Evolutionary conservation across 1,284 basidiomycete genomes (phyloP), one percentile per base, ranked within the genome.

Genomic region (Irpex sp.): DNA sequence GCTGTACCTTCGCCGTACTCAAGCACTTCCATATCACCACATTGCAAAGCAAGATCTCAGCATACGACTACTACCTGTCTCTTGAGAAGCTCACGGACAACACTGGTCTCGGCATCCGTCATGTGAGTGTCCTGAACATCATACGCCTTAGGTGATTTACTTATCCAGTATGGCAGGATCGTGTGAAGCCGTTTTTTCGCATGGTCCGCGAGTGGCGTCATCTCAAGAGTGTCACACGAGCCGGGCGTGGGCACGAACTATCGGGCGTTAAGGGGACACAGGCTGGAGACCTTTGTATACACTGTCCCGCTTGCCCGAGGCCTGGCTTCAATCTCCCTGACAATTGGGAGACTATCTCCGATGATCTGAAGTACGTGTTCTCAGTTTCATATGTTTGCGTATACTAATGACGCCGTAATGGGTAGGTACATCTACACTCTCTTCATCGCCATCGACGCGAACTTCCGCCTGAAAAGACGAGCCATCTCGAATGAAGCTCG

Each of bases 1-100:
- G 34, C 31, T 48, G n/a, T 52, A 64, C 65, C 5, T 60, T 66
- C 48, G 15, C 11, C 2, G 15, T 62, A 19, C 60, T 66, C 1
- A 52, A 55, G 5, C 52, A 58, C 1, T 64, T 62, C 54, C 63
- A 66, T 40, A 26, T 59, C 17, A 31, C 56, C 3, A 64, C 56
- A 6, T 58, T 66, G 5, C 65, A 64, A 34, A 49, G 58, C 49
- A 66, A 66, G 49, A 5, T 60, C 7, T 57, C 65, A 1, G 60
- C 60, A 11, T 64, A 60, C 34, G 63, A 66, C 37, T 66, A 49
- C 49, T 66, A 66, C 55, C 4, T 31, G 17, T 17, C 61, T 2
- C 38, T 66, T 1, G 34, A 40, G 19, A 57, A 47, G 36, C 31
- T 64, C 6, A 64, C 63, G 4, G 58, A 66, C 55, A 55, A 54